Base-by-base conservation (phyloP, 495 filamentous ascomycete species). In the Delitschia confertaspora region DNA sequence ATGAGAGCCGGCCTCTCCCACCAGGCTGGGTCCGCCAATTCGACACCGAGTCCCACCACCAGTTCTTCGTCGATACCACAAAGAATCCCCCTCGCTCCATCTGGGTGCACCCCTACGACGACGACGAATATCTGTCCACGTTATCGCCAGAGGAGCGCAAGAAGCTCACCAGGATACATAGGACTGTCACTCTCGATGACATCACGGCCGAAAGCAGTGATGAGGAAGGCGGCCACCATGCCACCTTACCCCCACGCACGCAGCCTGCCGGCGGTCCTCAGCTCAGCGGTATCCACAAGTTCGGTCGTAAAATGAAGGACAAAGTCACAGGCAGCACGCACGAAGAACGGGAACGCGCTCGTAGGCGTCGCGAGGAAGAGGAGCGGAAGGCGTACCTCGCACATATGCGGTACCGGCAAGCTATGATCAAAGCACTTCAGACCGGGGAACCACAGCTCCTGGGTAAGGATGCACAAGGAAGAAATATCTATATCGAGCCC, bases 61-160 rank as follows among this genome's bases (percentile, higher is more conserved):
- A 73, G 40, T 73, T 66, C 63, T 73, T 70, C 59, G 68, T 72
- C 23, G 65, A 73, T 53, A 72, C 68, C 2, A 65, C 40, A n/a
- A 42, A 48, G 18, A 52, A 61, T 9, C 69, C 70, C 1, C 69
- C 69, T 1, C 60, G 67, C 18, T 65, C 62, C 21, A 70, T 68
- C 23, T 73, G 70, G 70, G 56, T 64, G 34, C 70, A 73, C 55
- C 70, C 70, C 1, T 71, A 73, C 52, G 70, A 73, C 45, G 70
- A 72, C 51, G 58, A 66, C 6, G 29, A 63, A 24, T 72, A 66
- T 53, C 56, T 73, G 23, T 33, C 38, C 41, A 62, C 58, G 29
- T 49, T 73, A 2, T 37, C 58, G 14, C 39, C 58, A 3, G 47
- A 54, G 5, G 67, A 71, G 43, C 53, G 68, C 6, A 57, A 63